Conservation (phyloP, 352 stramenopile species). For the Thalassiosira delicatula region DNA sequence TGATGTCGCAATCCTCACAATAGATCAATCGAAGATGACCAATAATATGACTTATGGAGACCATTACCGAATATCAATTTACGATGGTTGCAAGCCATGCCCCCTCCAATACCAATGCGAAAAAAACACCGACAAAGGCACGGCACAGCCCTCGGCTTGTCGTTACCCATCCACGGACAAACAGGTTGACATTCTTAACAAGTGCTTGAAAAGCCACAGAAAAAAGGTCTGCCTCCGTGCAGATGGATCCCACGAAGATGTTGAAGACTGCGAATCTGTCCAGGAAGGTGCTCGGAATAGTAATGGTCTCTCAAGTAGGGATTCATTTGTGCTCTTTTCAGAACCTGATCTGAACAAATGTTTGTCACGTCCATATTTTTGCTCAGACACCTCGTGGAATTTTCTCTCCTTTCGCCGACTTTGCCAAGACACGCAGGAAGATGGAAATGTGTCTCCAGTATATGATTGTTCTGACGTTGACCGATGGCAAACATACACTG, state of each 20-base stretch:
- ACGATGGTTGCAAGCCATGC: conserved; percentile 94
- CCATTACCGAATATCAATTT: conserved; percentile 94
- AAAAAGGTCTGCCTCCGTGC: conserved; percentile 75
- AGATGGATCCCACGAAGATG: conserved; percentile 76
- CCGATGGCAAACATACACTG: conserved; percentile 56
- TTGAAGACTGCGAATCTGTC: conserved; percentile 42
- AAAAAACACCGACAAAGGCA: conserved; percentile 33
- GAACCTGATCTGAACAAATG: conserved; percentile 81
- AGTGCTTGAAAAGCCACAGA: conserved; percentile 79
- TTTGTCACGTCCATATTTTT: conserved; percentile 82
- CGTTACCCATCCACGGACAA: conserved; percentile 74
- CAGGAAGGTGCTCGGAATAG: conserved; percentile 15
- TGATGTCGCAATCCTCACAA: conserved; percentile 90
- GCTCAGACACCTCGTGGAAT: conserved; percentile 73
- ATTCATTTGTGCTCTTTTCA: conserved; percentile 60
- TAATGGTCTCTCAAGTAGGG: neutral
- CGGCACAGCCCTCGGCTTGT: conserved; percentile 77
- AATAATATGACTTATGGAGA: conserved; percentile 95
- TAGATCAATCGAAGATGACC: conserved; percentile 90
- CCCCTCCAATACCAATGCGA: conserved; percentile 91
- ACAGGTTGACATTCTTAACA: conserved; percentile 77
- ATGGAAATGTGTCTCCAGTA: conserved; percentile 47
- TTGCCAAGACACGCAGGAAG: conserved; percentile 61
- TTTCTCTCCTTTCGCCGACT: conserved; percentile 73
- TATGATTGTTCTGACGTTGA: conserved; percentile 66